Evolutionary conservation across 192 early-diverging fungal species (phyloP), one percentile per base, ranked within the genome.

Genomic region (Backusella morwellensis): DNA sequence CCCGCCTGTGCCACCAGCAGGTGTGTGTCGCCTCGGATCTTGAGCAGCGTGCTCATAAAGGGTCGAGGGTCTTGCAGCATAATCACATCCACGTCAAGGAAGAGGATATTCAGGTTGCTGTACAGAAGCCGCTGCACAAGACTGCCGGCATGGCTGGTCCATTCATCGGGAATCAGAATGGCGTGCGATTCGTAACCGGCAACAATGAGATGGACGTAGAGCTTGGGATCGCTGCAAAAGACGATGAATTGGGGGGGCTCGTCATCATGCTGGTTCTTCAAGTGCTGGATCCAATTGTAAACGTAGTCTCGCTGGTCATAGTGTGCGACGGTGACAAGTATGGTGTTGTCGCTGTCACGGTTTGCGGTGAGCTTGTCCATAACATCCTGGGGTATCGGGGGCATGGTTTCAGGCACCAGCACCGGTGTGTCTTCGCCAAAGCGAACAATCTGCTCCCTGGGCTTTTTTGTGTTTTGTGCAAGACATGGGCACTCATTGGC

Each of bases 261-360:
- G 1, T 63, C 56, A 23, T 12, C 11, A 12, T 63, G 23, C 12
- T 63, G 23, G 21, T 63, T 29, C 12, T 75, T 74, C 35, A 82
- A 35, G 8, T 74, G 75, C 36, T 72, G 56, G n/a, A 82, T 82
- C 81, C 81, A 82, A 42, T 82, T 82, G 69, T 78, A 78, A 3
- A 75, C 66, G 6, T 82, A 72, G 35, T 82, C 70, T 50, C 74
- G 38, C 74, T 76, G 76, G 17, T 68, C 63, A 72, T 82, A 75
- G 42, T 75, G 75, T 44, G 77, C 77, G 8, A 72, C 50, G 11
- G 81, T 77, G 5, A 77, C 75, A 11, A 63, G 56, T 15, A 82
- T 35, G 0, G 21, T 63, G 17, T 73, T 69, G 1, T 68, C 66
- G 35, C 70, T 56, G 19, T 75, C 73, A 7, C 47, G 70, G 26